Percentiles rank a stretch among this genome's conserved stretches.
phyloP scores from a whole-genome alignment of 306 rosid species.

The Hippophae tibetana region DNA sequence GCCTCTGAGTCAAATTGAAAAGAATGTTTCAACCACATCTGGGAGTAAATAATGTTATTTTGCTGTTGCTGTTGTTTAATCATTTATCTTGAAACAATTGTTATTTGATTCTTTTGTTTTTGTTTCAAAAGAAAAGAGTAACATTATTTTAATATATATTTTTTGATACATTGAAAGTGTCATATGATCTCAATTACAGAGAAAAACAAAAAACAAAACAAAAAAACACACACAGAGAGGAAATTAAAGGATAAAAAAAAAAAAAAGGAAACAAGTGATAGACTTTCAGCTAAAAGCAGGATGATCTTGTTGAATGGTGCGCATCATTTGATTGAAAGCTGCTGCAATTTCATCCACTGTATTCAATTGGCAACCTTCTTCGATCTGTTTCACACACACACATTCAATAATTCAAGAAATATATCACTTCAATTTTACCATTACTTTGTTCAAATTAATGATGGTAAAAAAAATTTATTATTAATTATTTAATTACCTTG shows the following conservation, averaged over 20 bases:
- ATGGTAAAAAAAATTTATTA: not conserved
- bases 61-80: too few species aligned
- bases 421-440: too few species aligned
- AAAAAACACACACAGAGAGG: not conserved
- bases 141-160: too few species aligned
- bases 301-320: conserved; percentile 37
- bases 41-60: too few species aligned
- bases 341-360: conserved; percentile 88
- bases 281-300: conserved; percentile 32
- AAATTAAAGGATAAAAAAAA: not conserved
- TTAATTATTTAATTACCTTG: conserved; percentile 33
- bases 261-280: not conserved
- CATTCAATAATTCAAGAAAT: too few species aligned
- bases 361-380: conserved; percentile 61
- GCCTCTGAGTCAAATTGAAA: too few species aligned
- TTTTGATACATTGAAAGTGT: too few species aligned
- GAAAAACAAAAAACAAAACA: not conserved
- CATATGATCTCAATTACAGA: too few species aligned
- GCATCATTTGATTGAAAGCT: conserved; percentile 65
- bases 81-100: too few species aligned
- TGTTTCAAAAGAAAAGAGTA: too few species aligned
- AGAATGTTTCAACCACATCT: too few species aligned
- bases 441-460: not conserved
- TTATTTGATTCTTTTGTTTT: too few species aligned
- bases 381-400: conserved; percentile 39